Conservation (phyloP, 1,284 basidiomycete species). For the Trametes versicolor region DNA sequence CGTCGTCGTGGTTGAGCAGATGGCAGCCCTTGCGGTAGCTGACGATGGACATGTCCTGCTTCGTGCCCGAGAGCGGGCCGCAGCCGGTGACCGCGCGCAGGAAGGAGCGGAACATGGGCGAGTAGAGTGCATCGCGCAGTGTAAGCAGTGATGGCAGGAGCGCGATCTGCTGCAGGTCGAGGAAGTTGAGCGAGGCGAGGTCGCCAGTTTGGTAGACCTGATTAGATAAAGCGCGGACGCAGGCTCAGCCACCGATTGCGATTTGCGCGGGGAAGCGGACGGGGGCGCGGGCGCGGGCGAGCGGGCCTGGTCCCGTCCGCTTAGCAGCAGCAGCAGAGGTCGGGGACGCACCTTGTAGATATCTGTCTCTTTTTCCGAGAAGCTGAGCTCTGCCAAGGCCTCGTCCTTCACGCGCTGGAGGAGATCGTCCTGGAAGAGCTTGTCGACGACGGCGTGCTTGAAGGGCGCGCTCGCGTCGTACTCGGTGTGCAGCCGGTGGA, state of each 20-base stretch:
- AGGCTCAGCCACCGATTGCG: constrained; percentile 9
- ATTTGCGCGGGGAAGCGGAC: background rate
- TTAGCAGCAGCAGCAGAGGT: background rate
- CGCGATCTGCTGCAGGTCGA: constrained; percentile 79
- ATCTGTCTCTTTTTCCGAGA: constrained; percentile 98
- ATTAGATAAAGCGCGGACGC: constrained; percentile 5
- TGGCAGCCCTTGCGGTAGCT: constrained; percentile 93
- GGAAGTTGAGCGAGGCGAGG: constrained; percentile 90
- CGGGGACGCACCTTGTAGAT: constrained; percentile 87
- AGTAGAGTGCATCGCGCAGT: constrained; percentile 95
- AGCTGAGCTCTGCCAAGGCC: constrained; percentile 87
- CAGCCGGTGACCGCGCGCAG: constrained; percentile 92
- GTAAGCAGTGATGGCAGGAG: constrained; percentile 83
- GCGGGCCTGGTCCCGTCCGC: background rate
- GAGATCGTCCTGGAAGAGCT: constrained; percentile 88
- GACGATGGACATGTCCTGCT: constrained; percentile 97
- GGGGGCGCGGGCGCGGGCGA: background rate
- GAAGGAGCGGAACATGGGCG: constrained; percentile 84
- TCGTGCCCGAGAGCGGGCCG: constrained; percentile 90
- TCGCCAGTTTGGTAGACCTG: constrained; percentile 98
- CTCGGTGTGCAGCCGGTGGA: constrained; percentile 60
- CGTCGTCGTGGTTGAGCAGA: constrained; percentile 97
- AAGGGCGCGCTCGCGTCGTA: constrained; percentile 79
- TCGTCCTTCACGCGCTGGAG: constrained; percentile 83
- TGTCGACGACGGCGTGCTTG: constrained; percentile 86